Evolutionary conservation across 495 filamentous ascomycete species (phyloP), one percentile per base, ranked within the genome.

Genomic region (Lepraria neglecta): DNA sequence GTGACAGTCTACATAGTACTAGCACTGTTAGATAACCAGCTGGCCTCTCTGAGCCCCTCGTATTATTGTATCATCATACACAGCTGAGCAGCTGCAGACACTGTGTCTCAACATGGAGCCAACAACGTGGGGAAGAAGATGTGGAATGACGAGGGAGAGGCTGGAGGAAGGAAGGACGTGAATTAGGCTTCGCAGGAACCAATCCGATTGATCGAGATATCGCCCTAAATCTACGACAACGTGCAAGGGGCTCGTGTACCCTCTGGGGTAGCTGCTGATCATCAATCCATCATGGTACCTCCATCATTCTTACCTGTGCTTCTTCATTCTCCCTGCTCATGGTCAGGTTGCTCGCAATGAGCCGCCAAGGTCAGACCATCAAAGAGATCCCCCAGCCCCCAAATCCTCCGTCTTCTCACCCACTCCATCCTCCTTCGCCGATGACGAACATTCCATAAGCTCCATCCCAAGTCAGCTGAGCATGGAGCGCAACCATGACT

Each of bases 291-390:
- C n/a, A 7, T 6, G 21, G 50, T 53, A 44, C 6, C 50, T 47
- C 42, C 50, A 45, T n/a, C 31, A 31, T 27, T 40, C 17, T 38
- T 56, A 28, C 33, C 24, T n/a, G 2, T 30, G 17, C 42, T 27
- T 38, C 1, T 30, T 11, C 12, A 3, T 45, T 24, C 35, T 57
- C n/a, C 59, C 62, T 59, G 46, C 35, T 43, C 30, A 40, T 56
- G 33, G n/a, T 46, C 61, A 76, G 65, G 47, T 76, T 62, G 40
- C 71, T 71, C 43, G 67, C 68, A 60, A 78, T 65, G 59, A 67
- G 12, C 40, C 38, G 21, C 40, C 52, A 35, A 33, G 46, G 60
- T 47, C 30, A 14, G 31, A 58, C 19, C 40, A 15, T 12, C 51
- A 43, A 47, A 53, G 15, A 54, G 42, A 63, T n/a, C 46, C 60